A percentile compares a stretch with the other conserved stretches of the same genome.
These are phyloP conservation scores for Agrocybe chaxingu DNA, from an alignment of 768 basidiomycete genomes.

Conservation along the genomic window DNA sequence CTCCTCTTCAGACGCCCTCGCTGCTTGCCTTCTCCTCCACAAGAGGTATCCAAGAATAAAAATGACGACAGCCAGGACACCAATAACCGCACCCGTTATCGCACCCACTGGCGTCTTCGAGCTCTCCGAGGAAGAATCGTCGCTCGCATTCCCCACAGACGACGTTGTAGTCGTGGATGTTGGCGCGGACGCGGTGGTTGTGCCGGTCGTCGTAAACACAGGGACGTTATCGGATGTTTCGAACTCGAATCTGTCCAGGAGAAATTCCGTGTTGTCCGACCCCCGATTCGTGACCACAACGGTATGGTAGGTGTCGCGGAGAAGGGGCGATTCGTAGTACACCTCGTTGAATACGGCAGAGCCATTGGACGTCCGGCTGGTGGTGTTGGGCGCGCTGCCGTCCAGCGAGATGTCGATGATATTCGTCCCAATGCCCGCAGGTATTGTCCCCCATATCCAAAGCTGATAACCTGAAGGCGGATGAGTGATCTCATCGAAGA, in stretches of 20 bases:
- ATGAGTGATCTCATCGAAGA: no score
- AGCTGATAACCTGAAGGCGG: slow-evolving; percentile 13
- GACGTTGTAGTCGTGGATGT: not conserved
- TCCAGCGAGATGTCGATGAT: slow-evolving; percentile 13
- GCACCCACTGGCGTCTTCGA: slow-evolving; percentile 10
- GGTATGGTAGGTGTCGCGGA: slow-evolving; percentile 14
- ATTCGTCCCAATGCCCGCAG: slow-evolving; percentile 14
- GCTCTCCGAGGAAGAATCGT: not conserved
- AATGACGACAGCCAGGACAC: slow-evolving; percentile 3
- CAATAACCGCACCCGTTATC: slow-evolving; percentile 13
- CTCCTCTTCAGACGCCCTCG: not conserved
- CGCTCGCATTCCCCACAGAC: not conserved
- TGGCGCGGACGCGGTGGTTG: not conserved
- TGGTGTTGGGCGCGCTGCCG: slow-evolving; percentile 8
- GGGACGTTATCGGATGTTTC: slow-evolving; percentile 12
- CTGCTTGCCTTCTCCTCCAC: slow-evolving; percentile 1
- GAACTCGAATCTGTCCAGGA: slow-evolving; percentile 19
- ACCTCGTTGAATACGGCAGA: slow-evolving; percentile 14
- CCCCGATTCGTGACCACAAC: slow-evolving; percentile 17
- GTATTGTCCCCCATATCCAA: slow-evolving; percentile 18
- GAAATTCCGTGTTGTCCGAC: slow-evolving; percentile 15
- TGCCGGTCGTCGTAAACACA: slow-evolving; percentile 5
- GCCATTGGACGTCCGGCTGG: slow-evolving; percentile 14
- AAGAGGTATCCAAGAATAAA: slow-evolving; percentile 9
- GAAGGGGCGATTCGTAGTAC: slow-evolving; percentile 9